Base-by-base conservation (phyloP, 768 basidiomycete species). In the Hydnomerulius pinastri region DNA sequence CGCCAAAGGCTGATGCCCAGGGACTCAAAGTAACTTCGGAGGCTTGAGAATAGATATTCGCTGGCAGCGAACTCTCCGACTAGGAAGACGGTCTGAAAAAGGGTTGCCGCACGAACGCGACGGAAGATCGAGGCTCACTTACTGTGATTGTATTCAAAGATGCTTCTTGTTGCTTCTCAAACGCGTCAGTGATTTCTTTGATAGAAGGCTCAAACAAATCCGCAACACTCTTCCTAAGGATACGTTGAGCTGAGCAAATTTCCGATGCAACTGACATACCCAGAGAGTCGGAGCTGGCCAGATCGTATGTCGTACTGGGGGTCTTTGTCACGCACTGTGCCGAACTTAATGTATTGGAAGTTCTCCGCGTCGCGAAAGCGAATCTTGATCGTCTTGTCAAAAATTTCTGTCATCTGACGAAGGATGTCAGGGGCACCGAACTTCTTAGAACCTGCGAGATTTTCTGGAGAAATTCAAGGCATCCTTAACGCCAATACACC, bases 41-140 rank as follows among this genome's bases (percentile, higher is more conserved):
- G 71, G 39, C 68, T 57, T 23, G 61, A 44, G 53, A 73, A 77
- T 21, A 81, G 55, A 69, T 66, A 79, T 43, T 75, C 72, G 41
- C 66, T 80, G 4, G 76, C 73, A n/a, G 73, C 72, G 50, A 79
- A 80, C 0, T 77, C 79, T 17, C 80, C 79, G 2, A 80, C 73
- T 5, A 84, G 72, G 41, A 79, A 73, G 7, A 73, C 65, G 10
- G 61, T 40, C 59, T 61, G 25, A 4, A 21, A 4, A 4, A 7
- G 17, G 20, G 37, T 49, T 49, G 58, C 55, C 58, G 39, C 4
- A 23, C 7, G 36, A 6, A 28, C 4, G 2, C 18, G 32, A 24
- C 23, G 4, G 20, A 29, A 12, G 11, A 21, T 2, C 10, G 46
- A 2, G 42, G 10, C 17, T 6, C n/a, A 56, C 66, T 11, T 28